Evolutionary conservation across 1,139 yeast species (phyloP).

Genomic region (Nakaseomyces kungkrabaensis): DNA sequence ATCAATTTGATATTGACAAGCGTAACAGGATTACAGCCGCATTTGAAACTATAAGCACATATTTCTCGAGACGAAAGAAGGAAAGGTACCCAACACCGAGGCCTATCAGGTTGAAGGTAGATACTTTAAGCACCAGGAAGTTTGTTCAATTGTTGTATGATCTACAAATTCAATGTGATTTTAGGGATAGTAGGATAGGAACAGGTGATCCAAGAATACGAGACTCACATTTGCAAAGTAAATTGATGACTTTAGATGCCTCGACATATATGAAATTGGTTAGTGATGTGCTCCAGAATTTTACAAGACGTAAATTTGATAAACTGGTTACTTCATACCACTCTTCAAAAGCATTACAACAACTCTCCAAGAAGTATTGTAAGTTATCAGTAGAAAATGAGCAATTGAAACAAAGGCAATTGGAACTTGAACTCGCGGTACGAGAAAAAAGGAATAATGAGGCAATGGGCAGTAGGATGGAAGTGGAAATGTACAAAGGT

Average conservation of each 20-base stretch:
- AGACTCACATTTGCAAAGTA: neutral
- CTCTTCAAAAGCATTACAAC: neutral
- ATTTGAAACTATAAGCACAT: neutral
- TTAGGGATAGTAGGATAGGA: neutral
- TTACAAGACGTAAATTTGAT: neutral
- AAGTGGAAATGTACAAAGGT: neutral
- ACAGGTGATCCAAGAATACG: neutral
- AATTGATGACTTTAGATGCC: neutral
- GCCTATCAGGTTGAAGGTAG: neutral
- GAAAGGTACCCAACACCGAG: neutral
- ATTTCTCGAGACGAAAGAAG: neutral
- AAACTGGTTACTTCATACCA: neutral
- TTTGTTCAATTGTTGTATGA: neutral
- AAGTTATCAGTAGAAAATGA: constrained; percentile 29
- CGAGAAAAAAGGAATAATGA: constrained; percentile 28
- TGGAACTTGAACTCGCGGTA: constrained; percentile 25
- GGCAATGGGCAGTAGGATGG: constrained; percentile 37
- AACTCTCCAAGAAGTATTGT: constrained; percentile 4
- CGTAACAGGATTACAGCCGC: neutral
- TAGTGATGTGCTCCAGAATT: neutral
- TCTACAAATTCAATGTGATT: neutral
- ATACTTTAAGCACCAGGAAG: neutral
- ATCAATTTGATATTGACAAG: neutral
- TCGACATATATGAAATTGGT: neutral
- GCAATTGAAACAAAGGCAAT: constrained; percentile 24